Conservation (phyloP, 2,329 filamentous ascomycete genomes). For the Ophiostoma novo-ulmi region DNA sequence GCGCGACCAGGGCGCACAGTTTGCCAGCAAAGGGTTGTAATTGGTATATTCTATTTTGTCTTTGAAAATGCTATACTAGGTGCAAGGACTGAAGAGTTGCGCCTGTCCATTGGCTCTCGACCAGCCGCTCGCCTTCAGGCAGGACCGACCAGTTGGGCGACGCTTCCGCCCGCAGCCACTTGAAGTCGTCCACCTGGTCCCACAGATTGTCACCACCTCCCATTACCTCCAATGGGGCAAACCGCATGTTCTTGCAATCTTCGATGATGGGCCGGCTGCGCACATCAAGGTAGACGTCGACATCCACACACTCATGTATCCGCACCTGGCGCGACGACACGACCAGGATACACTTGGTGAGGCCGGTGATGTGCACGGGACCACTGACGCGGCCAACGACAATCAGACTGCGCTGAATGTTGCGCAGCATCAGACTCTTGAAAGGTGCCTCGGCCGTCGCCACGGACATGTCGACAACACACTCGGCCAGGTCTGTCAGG, state of each 20-base stretch:
- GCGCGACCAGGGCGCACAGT: conserved; percentile 45
- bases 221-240: conserved; percentile 61
- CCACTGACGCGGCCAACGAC: conserved; percentile 74
- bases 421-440: conserved; percentile 61
- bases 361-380: conserved; percentile 73
- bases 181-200: conserved; percentile 94
- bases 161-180: conserved; percentile 81
- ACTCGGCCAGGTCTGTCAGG: conserved; percentile 62
- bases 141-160: conserved; percentile 86
- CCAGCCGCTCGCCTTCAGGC: conserved; percentile 53
- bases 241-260: conserved; percentile 71
- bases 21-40: conserved; percentile 39
- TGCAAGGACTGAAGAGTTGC: conserved; percentile 40
- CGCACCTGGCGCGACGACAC: conserved; percentile 81
- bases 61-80: neutral
- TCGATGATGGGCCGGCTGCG: conserved; percentile 89
- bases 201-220: conserved; percentile 59
- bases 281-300: conserved; percentile 79
- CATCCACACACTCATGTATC: conserved; percentile 79
- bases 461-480: conserved; percentile 75
- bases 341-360: conserved; percentile 69
- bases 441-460: conserved; percentile 53
- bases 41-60: neutral
- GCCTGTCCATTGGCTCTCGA: conserved; percentile 59
- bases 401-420: conserved; percentile 65